Evolutionary conservation across 495 filamentous ascomycete species (phyloP), one percentile per base, ranked within the genome.

Genomic region (Penicillium canariense): DNA sequence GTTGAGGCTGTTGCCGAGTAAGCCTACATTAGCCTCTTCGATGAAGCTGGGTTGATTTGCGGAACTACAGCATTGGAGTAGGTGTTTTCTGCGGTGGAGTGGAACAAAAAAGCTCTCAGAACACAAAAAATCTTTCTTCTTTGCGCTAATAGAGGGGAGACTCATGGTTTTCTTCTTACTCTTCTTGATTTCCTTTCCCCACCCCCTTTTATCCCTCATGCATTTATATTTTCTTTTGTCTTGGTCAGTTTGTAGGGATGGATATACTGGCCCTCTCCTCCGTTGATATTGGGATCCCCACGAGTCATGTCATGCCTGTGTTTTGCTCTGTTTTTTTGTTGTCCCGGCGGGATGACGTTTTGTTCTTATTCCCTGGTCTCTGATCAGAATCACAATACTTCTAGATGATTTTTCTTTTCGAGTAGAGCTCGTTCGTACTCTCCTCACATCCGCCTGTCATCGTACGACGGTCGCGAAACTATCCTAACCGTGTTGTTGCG

Each of bases 271-370:
- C 61, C 47, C 48, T 18, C 25, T 46, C 25, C 43, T 27, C 61
- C 51, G 45, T 60, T 61, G 60, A 62, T 57, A 48, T 56, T 62
- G 56, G 61, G 68, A 68, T 63, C 58, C 61, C 66, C 67, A 72
- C 68, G 69, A 72, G 62, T 68, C 68, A 72, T 72, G 69, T 68
- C 65, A 64, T 65, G 62, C 63, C 52, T 63, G 42, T 60, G 49
- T 58, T 60, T 49, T 30, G 25, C 49, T 47, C 15, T 47, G 52
- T 48, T 32, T 36, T 14, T 32, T 20, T 66, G 60, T 62, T 61
- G 18, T 59, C 46, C 64, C 54, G 60, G 63, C 55, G 55, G 57
- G 52, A 61, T 45, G 44, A 56, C 40, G 32, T 54, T 45, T 56
- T 48, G 48, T 50, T 42, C 23, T 32, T 44, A 54, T 52, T 52